phyloP scores from a whole-genome alignment of 2,329 filamentous ascomycete genomes.

The Clonostachys byssicola region DNA sequence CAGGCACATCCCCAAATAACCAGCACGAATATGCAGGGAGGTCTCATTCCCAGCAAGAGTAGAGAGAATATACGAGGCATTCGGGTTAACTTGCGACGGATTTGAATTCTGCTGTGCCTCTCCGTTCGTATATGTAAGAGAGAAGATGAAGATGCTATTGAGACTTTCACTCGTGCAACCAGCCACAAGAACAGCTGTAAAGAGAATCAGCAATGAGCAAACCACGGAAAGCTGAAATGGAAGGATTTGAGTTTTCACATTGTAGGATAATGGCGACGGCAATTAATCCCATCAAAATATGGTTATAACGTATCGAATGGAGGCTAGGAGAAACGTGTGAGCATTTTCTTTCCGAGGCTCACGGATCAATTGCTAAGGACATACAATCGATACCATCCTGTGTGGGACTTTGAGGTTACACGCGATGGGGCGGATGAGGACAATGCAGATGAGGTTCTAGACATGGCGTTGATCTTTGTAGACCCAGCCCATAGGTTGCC shows the following conservation, averaged over 20 bases:
- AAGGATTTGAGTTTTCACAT: slow-evolving; percentile 56
- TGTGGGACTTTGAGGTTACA: too few species aligned
- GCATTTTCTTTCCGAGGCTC: too few species aligned
- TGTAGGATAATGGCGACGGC: slow-evolving; percentile 89
- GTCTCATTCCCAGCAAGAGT: slow-evolving; percentile 74
- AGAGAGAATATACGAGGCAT: slow-evolving; percentile 75
- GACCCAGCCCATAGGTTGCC: too few species aligned
- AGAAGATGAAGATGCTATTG: slow-evolving; percentile 93
- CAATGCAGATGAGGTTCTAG: neutral
- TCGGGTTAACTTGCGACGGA: slow-evolving; percentile 78
- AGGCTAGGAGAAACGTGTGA: slow-evolving; percentile 20
- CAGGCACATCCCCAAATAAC: slow-evolving; percentile 91
- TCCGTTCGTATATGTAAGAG: slow-evolving; percentile 89
- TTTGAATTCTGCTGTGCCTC: slow-evolving; percentile 69
- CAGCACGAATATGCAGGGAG: slow-evolving; percentile 82
- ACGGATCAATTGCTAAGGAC: too few species aligned
- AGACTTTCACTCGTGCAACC: slow-evolving; percentile 91
- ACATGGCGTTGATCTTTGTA: too few species aligned
- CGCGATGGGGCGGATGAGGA: too few species aligned
- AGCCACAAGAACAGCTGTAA: slow-evolving; percentile 78
- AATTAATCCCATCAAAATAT: slow-evolving; percentile 97
- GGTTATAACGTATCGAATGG: slow-evolving; percentile 67
- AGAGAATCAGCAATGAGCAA: neutral
- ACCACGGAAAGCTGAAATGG: neutral
- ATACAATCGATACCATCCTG: too few species aligned